Evolutionary conservation across 129 eudicot genomes (phyloP), one percentile per base, ranked within the genome.

Genomic region (Kitagawia praeruptora): DNA sequence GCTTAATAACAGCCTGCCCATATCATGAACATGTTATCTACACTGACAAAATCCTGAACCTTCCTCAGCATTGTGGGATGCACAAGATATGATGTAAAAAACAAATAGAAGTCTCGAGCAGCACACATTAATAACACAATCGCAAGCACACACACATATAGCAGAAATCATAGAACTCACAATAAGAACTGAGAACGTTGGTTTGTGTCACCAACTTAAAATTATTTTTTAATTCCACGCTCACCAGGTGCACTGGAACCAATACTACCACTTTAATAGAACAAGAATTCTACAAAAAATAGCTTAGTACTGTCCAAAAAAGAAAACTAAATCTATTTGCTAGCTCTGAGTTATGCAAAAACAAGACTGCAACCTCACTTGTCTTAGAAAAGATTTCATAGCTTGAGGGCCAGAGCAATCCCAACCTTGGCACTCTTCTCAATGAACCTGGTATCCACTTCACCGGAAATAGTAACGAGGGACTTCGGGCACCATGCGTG

Each of bases 361-460:
- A n/a, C n/a, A n/a, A n/a, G n/a, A n/a, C n/a, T n/a, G n/a, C n/a
- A n/a, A n/a, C n/a, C n/a, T n/a, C n/a, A n/a, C n/a, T n/a, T n/a
- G n/a, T n/a, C n/a, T n/a, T n/a, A n/a, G n/a, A n/a, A n/a, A n/a
- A n/a, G n/a, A n/a, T n/a, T n/a, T n/a, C n/a, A n/a, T n/a, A n/a
- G n/a, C n/a, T n/a, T 70, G 25, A 80, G 67, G 40, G 77, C 82
- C 71, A 80, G 23, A 49, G 82, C 77, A 40, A 80, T 63, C 38
- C 77, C 82, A 37, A 80, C 75, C 82, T 80, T 80, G 16, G 82
- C 82, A 70, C 82, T 80, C 74, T 80, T 80, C 37, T 80, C 82
- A 46, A 80, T 70, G 9, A 77, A 77, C 77, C 51, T 69, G 38
- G 77, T 70, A 74, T 80, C 82, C 34, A 80, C 82, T 58, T 46